These are phyloP conservation scores for Penicillium odoratum DNA, from an alignment of 495 filamentous ascomycete species.

Conservation along the genomic window DNA sequence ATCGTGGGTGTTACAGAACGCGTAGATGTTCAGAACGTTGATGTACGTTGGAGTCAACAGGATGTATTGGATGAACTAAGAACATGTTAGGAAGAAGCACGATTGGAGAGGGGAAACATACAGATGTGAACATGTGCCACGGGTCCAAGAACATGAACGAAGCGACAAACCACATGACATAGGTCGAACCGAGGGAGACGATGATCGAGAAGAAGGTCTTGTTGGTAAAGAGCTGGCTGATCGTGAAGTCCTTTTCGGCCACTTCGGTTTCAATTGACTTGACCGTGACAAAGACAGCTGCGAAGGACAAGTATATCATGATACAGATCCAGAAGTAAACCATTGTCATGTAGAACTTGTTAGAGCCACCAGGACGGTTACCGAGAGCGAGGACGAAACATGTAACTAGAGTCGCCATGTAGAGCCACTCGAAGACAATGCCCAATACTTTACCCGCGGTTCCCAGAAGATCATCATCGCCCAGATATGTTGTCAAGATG, in stretches of 20 bases:
- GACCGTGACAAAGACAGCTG: slow-evolving; percentile 93
- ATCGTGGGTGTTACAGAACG: slow-evolving; percentile 97
- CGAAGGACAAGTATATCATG: slow-evolving; percentile 94
- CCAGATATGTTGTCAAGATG: slow-evolving; percentile 87
- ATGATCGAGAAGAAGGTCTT: slow-evolving; percentile 90
- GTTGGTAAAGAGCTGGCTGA: slow-evolving; percentile 77
- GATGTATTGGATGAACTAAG: slow-evolving; percentile 88
- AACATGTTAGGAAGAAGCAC: slow-evolving; percentile 13
- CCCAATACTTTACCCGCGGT: slow-evolving; percentile 74
- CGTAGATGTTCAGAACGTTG: slow-evolving; percentile 96
- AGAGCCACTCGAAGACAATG: slow-evolving; percentile 94
- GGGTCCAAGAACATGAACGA: slow-evolving; percentile 97
- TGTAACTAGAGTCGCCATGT: slow-evolving; percentile 84
- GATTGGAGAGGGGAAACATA: slow-evolving; percentile 28
- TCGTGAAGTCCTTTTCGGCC: slow-evolving; percentile 53
- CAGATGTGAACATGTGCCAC: slow-evolving; percentile 96
- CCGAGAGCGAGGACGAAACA: slow-evolving; percentile 96
- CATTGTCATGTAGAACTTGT: slow-evolving; percentile 93
- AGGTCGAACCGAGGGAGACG: slow-evolving; percentile 87
- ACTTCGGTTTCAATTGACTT: slow-evolving; percentile 73
- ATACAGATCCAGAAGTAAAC: slow-evolving; percentile 95
- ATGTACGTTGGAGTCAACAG: slow-evolving; percentile 93
- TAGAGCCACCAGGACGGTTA: slow-evolving; percentile 93
- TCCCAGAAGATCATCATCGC: slow-evolving; percentile 64
- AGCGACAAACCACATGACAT: slow-evolving; percentile 87